Conservation (phyloP, 2,329 filamentous ascomycete genomes). For the Hymenoscyphus salicellus region DNA sequence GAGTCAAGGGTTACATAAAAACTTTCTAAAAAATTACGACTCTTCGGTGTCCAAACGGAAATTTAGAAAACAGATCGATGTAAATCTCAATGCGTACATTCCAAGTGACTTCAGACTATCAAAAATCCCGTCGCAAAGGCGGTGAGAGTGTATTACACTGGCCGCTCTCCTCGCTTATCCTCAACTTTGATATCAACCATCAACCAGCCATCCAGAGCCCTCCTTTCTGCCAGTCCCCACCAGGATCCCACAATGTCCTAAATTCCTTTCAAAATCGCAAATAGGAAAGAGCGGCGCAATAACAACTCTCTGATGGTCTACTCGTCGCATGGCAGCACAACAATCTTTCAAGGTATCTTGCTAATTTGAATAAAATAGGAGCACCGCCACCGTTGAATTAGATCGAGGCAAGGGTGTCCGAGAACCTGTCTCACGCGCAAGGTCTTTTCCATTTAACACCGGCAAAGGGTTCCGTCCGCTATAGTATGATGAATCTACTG, state of each 20-base stretch:
- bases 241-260: neutral
- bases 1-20: no score
- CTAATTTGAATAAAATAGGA: neutral
- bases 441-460: neutral
- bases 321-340: neutral
- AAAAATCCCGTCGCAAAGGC: neutral
- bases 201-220: neutral
- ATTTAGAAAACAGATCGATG: no score
- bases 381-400: neutral
- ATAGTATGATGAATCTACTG: neutral
- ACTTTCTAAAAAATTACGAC: no score
- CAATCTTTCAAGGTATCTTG: neutral
- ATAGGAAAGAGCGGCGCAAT: neutral
- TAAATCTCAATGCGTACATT: no score
- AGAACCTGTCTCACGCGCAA: neutral
- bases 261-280: neutral
- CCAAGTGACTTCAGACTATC: no score
- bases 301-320: neutral
- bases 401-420: neutral
- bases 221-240: neutral
- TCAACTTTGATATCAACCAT: neutral
- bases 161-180: neutral
- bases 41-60: no score
- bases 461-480: neutral
- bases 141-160: neutral